Conservation (phyloP, 805 yeast species). For the Myxozyma melibiosi region DNA sequence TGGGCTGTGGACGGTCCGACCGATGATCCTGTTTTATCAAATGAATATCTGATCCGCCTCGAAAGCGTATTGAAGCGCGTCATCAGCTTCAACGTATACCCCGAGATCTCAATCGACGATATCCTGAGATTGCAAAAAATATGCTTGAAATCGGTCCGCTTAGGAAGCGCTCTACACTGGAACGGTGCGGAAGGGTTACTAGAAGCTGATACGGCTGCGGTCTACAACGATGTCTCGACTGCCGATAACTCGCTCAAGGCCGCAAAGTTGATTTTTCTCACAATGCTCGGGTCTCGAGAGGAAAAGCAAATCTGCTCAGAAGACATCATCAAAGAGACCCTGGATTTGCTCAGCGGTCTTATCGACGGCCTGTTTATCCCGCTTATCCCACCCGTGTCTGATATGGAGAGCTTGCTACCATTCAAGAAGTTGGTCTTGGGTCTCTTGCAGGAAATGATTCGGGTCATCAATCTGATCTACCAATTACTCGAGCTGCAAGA, state of each 20-base stretch:
- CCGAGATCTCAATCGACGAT: slow-evolving; percentile 17
- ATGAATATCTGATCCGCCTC: slow-evolving; percentile 21
- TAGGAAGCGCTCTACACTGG: slow-evolving; percentile 12
- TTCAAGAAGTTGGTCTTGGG: slow-evolving; percentile 17
- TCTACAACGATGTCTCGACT: not conserved
- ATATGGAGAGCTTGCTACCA: slow-evolving; percentile 1
- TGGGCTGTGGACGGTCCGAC: slow-evolving; percentile 15
- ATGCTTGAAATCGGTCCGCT: slow-evolving; percentile 14
- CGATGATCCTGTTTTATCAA: slow-evolving; percentile 17
- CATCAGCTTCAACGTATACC: not conserved
- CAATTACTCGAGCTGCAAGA: slow-evolving; percentile 17
- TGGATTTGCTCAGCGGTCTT: slow-evolving; percentile 16
- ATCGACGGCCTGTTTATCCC: slow-evolving; percentile 19
- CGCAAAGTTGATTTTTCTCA: slow-evolving; percentile 15
- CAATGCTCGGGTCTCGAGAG: slow-evolving; percentile 24
- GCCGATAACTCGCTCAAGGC: slow-evolving; percentile 25
- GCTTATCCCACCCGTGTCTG: slow-evolving; percentile 19
- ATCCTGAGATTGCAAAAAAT: slow-evolving; percentile 26
- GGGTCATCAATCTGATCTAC: slow-evolving; percentile 10
- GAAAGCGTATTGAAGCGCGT: slow-evolving; percentile 19
- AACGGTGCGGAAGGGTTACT: slow-evolving; percentile 5
- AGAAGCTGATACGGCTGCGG: not conserved
- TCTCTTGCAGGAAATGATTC: slow-evolving; percentile 21
- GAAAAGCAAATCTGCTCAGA: slow-evolving; percentile 32
- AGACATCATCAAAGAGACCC: slow-evolving; percentile 23